These are phyloP conservation scores for Juglanconis sp. DNA, from an alignment of 2,329 filamentous ascomycete genomes.

Conservation along the genomic window DNA sequence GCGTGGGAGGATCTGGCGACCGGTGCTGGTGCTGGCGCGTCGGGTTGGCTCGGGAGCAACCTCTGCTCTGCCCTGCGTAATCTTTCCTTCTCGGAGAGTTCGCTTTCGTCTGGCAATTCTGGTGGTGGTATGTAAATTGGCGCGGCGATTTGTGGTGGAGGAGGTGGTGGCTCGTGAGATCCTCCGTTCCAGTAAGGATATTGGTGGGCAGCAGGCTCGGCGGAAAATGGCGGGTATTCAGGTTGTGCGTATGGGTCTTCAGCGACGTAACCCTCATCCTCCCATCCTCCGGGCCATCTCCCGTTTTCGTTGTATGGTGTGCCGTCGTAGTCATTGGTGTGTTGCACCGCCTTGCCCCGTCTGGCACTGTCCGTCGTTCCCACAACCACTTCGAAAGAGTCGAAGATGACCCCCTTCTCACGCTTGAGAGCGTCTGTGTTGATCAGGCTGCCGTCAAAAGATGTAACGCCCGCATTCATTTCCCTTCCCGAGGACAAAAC, in stretches of 20 bases:
- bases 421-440: conserved; percentile 83
- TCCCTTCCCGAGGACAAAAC: conserved; percentile 18
- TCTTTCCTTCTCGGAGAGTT: conserved; percentile 77
- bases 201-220: conserved; percentile 21
- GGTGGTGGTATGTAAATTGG: conserved; percentile 55
- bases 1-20: conserved; percentile 41
- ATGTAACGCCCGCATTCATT: conserved; percentile 26
- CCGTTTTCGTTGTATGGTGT: conserved; percentile 22
- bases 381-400: conserved; percentile 81
- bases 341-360: conserved; percentile 34
- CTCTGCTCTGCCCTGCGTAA: conserved; percentile 73
- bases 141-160: conserved; percentile 33
- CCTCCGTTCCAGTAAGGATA: conserved; percentile 33
- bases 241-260: conserved; percentile 12
- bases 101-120: conserved; percentile 56
- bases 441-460: conserved; percentile 63
- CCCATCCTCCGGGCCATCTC: conserved; percentile 18
- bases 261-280: conserved; percentile 18
- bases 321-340: conserved; percentile 23
- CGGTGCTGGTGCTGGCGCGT: conserved; percentile 32
- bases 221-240: conserved; percentile 21
- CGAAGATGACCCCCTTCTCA: conserved; percentile 87
- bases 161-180: conserved; percentile 27
- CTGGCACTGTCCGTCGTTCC: conserved; percentile 77
- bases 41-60: conserved; percentile 77